These are phyloP conservation scores for Candida gorgasii DNA, from an alignment of 805 yeast genomes.

Conservation along the genomic window DNA sequence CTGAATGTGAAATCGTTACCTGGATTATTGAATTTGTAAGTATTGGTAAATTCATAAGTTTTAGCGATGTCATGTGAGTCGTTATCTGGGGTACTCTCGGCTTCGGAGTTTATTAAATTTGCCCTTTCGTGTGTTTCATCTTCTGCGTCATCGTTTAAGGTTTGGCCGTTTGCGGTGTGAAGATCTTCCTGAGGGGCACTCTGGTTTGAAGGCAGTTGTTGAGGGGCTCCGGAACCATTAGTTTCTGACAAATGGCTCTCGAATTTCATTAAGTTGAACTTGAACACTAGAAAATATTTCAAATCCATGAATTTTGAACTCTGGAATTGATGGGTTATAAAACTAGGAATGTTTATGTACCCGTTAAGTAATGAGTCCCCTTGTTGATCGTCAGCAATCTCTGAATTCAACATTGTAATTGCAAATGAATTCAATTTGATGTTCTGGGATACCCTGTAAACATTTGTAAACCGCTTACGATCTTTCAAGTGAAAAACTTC, in stretches of 20 bases:
- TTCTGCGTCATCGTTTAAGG: no score
- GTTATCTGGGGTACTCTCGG: neutral
- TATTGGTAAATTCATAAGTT: constrained; percentile 12
- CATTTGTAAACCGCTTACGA: constrained; percentile 19
- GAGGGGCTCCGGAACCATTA: no score
- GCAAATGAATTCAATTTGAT: constrained; percentile 35
- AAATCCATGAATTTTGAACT: constrained; percentile 36
- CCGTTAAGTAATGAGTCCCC: constrained; percentile 22
- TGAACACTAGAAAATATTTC: constrained; percentile 35
- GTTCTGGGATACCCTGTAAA: constrained; percentile 36
- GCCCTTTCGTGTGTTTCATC: neutral
- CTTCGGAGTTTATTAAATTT: neutral
- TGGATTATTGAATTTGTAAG: constrained; percentile 22
- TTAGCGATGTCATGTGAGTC: constrained; percentile 1
- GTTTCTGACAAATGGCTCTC: no score
- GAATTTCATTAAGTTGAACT: constrained; percentile 36
- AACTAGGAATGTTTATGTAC: constrained; percentile 30
- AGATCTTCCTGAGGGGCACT: no score
- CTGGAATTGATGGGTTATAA: constrained; percentile 37
- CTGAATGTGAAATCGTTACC: constrained; percentile 33
- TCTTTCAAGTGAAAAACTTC: constrained; percentile 31
- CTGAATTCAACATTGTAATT: constrained; percentile 22
- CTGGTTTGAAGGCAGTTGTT: neutral
- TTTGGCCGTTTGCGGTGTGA: no score
- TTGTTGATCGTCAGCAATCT: constrained; percentile 8